Evolutionary conservation across 2,329 filamentous ascomycete genomes (phyloP).

Genomic region (Scedosporium apiospermum): DNA sequence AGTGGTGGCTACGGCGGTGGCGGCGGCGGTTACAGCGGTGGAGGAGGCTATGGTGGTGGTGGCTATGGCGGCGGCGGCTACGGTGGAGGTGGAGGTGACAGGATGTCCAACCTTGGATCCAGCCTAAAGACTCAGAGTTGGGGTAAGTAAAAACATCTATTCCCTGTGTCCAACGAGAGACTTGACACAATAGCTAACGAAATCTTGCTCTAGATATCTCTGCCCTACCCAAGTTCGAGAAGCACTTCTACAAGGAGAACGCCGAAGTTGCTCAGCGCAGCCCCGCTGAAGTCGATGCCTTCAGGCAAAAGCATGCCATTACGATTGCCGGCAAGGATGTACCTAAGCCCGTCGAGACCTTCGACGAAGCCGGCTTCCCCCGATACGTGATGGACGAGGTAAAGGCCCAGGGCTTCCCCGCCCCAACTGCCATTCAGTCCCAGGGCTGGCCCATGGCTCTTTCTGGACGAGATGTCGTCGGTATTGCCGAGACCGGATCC

Average conservation of each 20-base stretch:
- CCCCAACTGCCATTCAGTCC: slow-evolving; percentile 91
- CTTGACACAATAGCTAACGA: slow-evolving; percentile 15
- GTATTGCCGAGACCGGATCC: slow-evolving; percentile 98
- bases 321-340: slow-evolving; percentile 70
- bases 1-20: slow-evolving; percentile 10
- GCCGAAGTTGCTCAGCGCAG: slow-evolving; percentile 66
- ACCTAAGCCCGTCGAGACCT: slow-evolving; percentile 90
- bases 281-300: slow-evolving; percentile 72
- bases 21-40: slow-evolving; percentile 6
- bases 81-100: slow-evolving; percentile 69
- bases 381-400: slow-evolving; percentile 97
- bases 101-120: slow-evolving; percentile 85
- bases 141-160: slow-evolving; percentile 48
- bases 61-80: slow-evolving; percentile 20
- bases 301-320: slow-evolving; percentile 79
- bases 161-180: slow-evolving; percentile 15
- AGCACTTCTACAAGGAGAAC: slow-evolving; percentile 98
- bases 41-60: slow-evolving; percentile 25
- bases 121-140: slow-evolving; percentile 81
- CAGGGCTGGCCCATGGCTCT: slow-evolving; percentile 99
- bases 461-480: slow-evolving; percentile 93
- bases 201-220: slow-evolving; percentile 50
- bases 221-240: slow-evolving; percentile 90
- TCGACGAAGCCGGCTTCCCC: slow-evolving; percentile 96
- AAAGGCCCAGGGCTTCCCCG: slow-evolving; percentile 92